Conservation (phyloP, 495 filamentous ascomycete species). For the Bryoglossum gracile region DNA sequence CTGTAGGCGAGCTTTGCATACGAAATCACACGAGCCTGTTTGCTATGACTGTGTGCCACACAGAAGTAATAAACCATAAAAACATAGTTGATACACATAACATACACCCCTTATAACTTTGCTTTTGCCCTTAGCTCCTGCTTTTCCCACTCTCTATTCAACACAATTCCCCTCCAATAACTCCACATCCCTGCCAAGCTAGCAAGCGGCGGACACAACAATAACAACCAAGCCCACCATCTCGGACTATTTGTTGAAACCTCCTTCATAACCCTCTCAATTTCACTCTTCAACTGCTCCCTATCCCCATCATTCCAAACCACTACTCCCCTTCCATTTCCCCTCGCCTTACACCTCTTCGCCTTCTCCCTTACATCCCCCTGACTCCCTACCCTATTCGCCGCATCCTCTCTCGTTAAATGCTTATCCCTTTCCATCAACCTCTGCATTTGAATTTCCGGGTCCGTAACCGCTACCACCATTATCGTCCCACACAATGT, state of each 20-base stretch:
- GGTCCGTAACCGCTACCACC: slow-evolving; percentile 73
- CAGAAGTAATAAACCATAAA: too few relatives aligned
- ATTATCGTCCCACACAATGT: slow-evolving; percentile 69
- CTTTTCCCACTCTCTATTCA: slow-evolving; percentile 62
- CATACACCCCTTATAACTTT: slow-evolving; percentile 52
- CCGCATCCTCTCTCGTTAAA: slow-evolving; percentile 70
- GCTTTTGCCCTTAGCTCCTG: slow-evolving; percentile 59
- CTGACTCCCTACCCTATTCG: slow-evolving; percentile 76
- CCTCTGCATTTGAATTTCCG: slow-evolving; percentile 69
- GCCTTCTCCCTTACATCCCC: slow-evolving; percentile 79
- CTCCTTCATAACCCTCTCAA: slow-evolving; percentile 53
- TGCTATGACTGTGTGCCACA: too few relatives aligned
- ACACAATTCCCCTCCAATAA: slow-evolving; percentile 57
- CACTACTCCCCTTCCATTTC: slow-evolving; percentile 59
- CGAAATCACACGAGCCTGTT: too few relatives aligned
- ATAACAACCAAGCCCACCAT: slow-evolving; percentile 76
- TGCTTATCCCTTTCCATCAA: slow-evolving; percentile 64
- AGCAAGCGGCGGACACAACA: slow-evolving; percentile 65
- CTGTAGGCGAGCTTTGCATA: too few relatives aligned
- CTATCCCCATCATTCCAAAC: slow-evolving; percentile 79
- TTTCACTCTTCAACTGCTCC: slow-evolving; percentile 56
- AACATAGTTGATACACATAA: too few relatives aligned
- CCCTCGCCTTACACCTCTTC: slow-evolving; percentile 54
- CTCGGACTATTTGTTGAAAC: slow-evolving; percentile 56
- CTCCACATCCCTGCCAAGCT: slow-evolving; percentile 56